Conservation (phyloP, 345 rosid species). For the Camelina laxa region DNA sequence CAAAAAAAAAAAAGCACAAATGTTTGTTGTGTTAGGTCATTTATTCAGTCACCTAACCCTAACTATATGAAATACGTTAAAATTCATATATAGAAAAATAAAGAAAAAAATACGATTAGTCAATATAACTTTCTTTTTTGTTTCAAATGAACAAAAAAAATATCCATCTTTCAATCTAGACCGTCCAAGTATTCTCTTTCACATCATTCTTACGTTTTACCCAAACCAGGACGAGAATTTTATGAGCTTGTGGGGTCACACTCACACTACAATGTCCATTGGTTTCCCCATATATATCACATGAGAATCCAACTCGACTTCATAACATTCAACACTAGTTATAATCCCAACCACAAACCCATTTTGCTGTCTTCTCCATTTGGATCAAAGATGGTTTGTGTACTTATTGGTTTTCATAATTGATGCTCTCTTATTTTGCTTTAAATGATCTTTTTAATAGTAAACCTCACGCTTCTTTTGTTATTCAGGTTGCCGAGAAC, state of each 20-base stretch:
- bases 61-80: slow-evolving; percentile 32
- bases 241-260: slow-evolving; percentile 31
- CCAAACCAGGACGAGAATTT: slow-evolving; percentile 22
- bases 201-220: slow-evolving; percentile 25
- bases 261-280: slow-evolving; percentile 25
- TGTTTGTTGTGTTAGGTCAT: slow-evolving; percentile 51
- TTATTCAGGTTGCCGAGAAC: slow-evolving; percentile 54
- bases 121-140: not conserved
- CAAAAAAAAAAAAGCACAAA: slow-evolving; percentile 5
- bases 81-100: not conserved
- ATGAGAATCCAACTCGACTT: slow-evolving; percentile 44
- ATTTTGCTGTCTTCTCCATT: slow-evolving; percentile 5
- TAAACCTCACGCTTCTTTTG: slow-evolving; percentile 19
- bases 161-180: slow-evolving; percentile 29
- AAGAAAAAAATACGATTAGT: slow-evolving; percentile 14
- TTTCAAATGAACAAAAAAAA: not conserved
- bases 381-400: slow-evolving; percentile 40
- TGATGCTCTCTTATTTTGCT: not conserved
- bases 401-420: not conserved
- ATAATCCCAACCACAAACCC: slow-evolving; percentile 16
- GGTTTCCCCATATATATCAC: slow-evolving; percentile 42
- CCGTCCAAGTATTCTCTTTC: slow-evolving; percentile 42
- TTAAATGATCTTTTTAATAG: not conserved
- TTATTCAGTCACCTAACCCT: slow-evolving; percentile 47
- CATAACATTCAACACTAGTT: slow-evolving; percentile 37